Conservation (phyloP, 73 alveolate species). For the Halteria grandinella region DNA sequence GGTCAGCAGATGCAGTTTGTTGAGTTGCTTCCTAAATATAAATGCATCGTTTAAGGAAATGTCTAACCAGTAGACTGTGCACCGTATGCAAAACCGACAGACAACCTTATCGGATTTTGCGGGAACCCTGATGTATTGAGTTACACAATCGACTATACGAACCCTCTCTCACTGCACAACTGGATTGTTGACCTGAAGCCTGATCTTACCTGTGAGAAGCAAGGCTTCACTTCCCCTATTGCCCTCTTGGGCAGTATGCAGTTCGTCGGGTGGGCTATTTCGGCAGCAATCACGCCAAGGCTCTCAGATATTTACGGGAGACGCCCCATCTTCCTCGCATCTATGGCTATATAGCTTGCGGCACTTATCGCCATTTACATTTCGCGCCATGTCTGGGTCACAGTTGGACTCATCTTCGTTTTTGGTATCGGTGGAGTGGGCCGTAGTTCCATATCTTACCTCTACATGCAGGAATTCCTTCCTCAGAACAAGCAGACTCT, state of each 20-base stretch:
- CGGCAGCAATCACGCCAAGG: conserved; percentile 1
- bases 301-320: conserved; percentile 19
- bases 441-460: background rate
- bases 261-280: background rate
- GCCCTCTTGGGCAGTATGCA: conserved; percentile 1
- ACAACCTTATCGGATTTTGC: too few relatives aligned
- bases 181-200: too few relatives aligned
- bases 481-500: background rate
- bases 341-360: background rate
- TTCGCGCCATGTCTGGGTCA: background rate
- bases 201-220: too few relatives aligned
- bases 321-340: background rate
- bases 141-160: too few relatives aligned
- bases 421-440: conserved; percentile 15
- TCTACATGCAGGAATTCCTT: background rate
- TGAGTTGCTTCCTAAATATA: too few relatives aligned
- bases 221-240: too few relatives aligned
- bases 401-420: background rate
- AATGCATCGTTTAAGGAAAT: too few relatives aligned
- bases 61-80: too few relatives aligned
- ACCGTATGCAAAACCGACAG: too few relatives aligned
- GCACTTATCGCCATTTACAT: background rate
- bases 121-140: too few relatives aligned
- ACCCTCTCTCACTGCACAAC: too few relatives aligned
- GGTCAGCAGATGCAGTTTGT: too few relatives aligned